Evolutionary conservation across 108 stramenopile genomes (phyloP).

Genomic region (Cyclostephanos invisitatus): DNA sequence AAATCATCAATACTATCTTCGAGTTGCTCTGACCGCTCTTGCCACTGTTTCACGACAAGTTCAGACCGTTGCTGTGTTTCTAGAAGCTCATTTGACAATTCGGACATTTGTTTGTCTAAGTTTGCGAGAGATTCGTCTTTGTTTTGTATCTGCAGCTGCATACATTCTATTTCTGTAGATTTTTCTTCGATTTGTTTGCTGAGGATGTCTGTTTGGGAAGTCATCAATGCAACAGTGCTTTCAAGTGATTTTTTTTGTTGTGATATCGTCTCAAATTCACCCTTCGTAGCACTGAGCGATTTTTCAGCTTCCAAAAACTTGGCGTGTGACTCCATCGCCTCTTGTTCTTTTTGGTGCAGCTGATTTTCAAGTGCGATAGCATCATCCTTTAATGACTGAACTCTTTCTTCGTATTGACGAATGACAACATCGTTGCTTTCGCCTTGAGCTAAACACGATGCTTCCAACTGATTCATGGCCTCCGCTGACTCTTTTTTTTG

Average conservation of each 20-base stretch:
- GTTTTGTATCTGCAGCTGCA: constrained; percentile 22
- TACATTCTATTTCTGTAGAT: neutral
- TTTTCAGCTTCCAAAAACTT: constrained; percentile 22
- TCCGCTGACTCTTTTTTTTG: constrained; percentile 49
- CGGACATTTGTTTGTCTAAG: constrained; percentile 48
- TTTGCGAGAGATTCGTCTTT: constrained; percentile 41
- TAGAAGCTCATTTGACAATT: constrained; percentile 43
- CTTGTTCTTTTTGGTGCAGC: constrained; percentile 19
- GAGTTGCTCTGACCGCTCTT: constrained; percentile 45
- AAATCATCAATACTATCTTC: constrained; percentile 47
- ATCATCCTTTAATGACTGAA: constrained; percentile 20
- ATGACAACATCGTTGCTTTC: constrained; percentile 24
- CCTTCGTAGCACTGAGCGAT: neutral
- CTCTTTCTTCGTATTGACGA: constrained; percentile 51
- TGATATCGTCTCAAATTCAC: constrained; percentile 16
- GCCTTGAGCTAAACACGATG: constrained; percentile 25
- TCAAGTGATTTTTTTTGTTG: constrained; percentile 2
- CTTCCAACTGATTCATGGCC: constrained; percentile 54
- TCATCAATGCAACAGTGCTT: constrained; percentile 7
- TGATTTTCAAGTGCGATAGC: constrained; percentile 23
- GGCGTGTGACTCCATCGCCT: neutral
- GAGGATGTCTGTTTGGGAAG: constrained; percentile 18
- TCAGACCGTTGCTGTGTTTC: constrained; percentile 55
- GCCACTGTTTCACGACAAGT: constrained; percentile 62
- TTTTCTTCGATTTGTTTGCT: constrained; percentile 16